Evolutionary conservation across 2,329 filamentous ascomycete genomes (phyloP), one percentile per base, ranked within the genome.

Genomic region (Coleophoma crateriformis): DNA sequence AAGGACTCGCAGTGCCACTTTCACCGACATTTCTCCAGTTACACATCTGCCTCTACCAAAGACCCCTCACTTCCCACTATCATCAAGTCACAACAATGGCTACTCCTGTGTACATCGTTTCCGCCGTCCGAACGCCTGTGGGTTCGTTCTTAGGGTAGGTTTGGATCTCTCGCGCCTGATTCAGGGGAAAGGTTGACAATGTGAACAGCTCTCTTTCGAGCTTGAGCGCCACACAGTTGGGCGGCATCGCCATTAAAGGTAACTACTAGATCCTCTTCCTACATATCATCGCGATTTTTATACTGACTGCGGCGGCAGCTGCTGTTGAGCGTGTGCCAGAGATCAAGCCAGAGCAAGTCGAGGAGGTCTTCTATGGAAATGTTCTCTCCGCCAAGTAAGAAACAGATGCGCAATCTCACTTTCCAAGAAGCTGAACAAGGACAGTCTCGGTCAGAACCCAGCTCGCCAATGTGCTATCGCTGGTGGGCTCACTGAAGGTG

Each of bases 321-420:
- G 92, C 92, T 54, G 81, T 99, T 59, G 87, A 90, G 73, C 87
- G 90, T 64, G 88, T 87, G 43, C 85, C 94, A 49, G 81, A 86
- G 64, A 83, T 99, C 74, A 91, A 95, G 74, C 79, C 90, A 49
- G 83, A 90, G 64, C 83, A 95, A 68, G 88, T 99, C 51, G 84
- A 99, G 68, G 94, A 99, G 71, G 90, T 99, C 67, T 95, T 94
- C 78, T 95, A 96, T 67, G 94, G 94, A 71, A 99, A 99, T 77
- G 94, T 99, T 59, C 81, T 99, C 64, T 95, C 91, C 52, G 94
- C 92, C 69, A 91, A 92, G 91, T 96, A 79, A 62, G 59, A 20
- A 78, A 27, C 27, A 27, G 27, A 27, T 27, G 27, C 27, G 27
- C 8, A 27, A 27, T 27, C 27, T 7, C 7, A 27, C 27, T 27